Evolutionary conservation across 768 basidiomycete species (phyloP).

Genomic region (Rubroboletus satanas): DNA sequence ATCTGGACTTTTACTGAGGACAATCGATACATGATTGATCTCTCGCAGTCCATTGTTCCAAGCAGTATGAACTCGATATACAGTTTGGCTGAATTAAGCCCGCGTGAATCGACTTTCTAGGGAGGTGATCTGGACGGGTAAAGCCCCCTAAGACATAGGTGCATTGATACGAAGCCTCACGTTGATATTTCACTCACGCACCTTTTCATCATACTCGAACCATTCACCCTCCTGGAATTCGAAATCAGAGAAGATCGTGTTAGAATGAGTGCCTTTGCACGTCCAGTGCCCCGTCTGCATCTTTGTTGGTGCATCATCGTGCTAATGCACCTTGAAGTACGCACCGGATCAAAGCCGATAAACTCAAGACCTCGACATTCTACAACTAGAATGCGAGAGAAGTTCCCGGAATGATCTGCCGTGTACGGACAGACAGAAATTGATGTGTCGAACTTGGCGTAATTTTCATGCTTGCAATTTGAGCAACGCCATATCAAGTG

Average conservation of each 20-base stretch:
- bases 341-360: constrained; percentile 70
- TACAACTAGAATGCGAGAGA: constrained; percentile 61
- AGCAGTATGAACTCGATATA: not conserved
- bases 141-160: constrained; percentile 40
- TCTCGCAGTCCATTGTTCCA: too few relatives aligned
- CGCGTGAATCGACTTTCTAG: constrained; percentile 65
- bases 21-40: not conserved
- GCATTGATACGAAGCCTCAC: not conserved
- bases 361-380: constrained; percentile 91
- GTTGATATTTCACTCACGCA: constrained; percentile 19
- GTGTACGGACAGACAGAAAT: constrained; percentile 52
- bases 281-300: constrained; percentile 67
- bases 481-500: constrained; percentile 82
- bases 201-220: constrained; percentile 93
- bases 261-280: constrained; percentile 58
- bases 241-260: constrained; percentile 60
- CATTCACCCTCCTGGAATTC: constrained; percentile 53
- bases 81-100: constrained; percentile 37
- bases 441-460: constrained; percentile 68
- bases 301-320: not conserved
- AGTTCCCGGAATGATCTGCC: constrained; percentile 55
- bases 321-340: constrained; percentile 11
- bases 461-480: constrained; percentile 74
- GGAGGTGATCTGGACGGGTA: constrained; percentile 69
- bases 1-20: not conserved